Base-by-base conservation (phyloP, 2,329 filamentous ascomycete species). In the Neonectria faginata region DNA sequence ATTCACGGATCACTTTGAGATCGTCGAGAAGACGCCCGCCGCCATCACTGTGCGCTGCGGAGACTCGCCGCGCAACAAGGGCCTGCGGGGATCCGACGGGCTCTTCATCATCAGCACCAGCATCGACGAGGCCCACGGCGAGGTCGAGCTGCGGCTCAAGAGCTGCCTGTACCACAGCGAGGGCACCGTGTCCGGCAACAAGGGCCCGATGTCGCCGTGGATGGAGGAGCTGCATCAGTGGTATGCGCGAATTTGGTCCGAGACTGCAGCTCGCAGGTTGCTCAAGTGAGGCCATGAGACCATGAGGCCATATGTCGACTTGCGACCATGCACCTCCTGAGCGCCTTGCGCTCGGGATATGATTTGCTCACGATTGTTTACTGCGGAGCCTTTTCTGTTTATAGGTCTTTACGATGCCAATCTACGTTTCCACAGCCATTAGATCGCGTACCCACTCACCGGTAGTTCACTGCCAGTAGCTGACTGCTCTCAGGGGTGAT, bases 1-100 rank as follows among this genome's bases (percentile, higher is more conserved):
- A 44, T 85, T 92, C 62, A 91, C 88, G 3, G 89, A 92, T 74
- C 90, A 92, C 76, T 92, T 92, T 73, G 88, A 92, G 75, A 89
- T 92, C 0, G 80, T 92, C 1, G 86, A 89, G 57, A 90, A 90
- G 78, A 89, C 86, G 0, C 80, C 85, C 0, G 83, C 82, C 7
- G 80, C 83, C 11, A 89, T 92, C 64, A 83, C 88, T 1, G 83
- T 92, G 22, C 86, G 90, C 22, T 90, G 87, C 68, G 90, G 90
- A 16, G 90, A 89, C 66, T 87, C 86, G 2, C 90, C 90, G 0
- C 81, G 87, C 22, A 86, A 86, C 48, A 80, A 79, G 48, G 84
- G 80, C 0, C 83, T 86, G 2, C 83, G 90, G 8, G 80, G 83
- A 9, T 86, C 84, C 1, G 90, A 92, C 72, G 90, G 90, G 0